phyloP scores from a whole-genome alignment of 2,329 filamentous ascomycete species.

The Phaeoacremonium minimum region DNA sequence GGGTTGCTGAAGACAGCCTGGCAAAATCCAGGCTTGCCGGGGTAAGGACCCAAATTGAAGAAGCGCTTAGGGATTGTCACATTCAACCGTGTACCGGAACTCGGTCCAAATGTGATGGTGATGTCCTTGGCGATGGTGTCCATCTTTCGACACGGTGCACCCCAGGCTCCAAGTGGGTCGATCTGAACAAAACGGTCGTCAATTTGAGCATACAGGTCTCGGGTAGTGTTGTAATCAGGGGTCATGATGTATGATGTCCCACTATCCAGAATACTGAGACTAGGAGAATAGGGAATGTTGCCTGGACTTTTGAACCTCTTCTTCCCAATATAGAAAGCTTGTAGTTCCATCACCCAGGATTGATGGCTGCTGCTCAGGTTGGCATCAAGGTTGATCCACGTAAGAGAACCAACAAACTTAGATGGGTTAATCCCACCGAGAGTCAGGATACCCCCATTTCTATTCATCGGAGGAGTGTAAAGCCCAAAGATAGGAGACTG shows the following conservation, averaged over 20 bases:
- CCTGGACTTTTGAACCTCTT: slow-evolving; percentile 7
- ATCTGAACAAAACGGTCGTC: slow-evolving; percentile 21
- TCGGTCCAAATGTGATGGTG: slow-evolving; percentile 20
- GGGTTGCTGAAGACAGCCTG: slow-evolving; percentile 20
- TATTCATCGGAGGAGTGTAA: slow-evolving; percentile 15
- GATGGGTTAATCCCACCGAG: slow-evolving; percentile 20
- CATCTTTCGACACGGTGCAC: slow-evolving; percentile 20
- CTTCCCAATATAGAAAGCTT: slow-evolving; percentile 16
- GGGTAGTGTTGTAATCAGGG: slow-evolving; percentile 17
- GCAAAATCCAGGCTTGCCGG: slow-evolving; percentile 17
- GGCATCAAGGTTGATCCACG: slow-evolving; percentile 13
- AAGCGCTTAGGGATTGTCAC: slow-evolving; percentile 17
- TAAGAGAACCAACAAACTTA: slow-evolving; percentile 17
- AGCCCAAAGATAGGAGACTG: slow-evolving; percentile 19
- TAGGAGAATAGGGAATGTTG: slow-evolving; percentile 6
- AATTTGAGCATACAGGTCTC: slow-evolving; percentile 20
- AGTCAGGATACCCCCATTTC: slow-evolving; percentile 17
- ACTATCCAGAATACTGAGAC: slow-evolving; percentile 18
- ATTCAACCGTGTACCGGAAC: slow-evolving; percentile 12
- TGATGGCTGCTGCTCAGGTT: slow-evolving; percentile 5
- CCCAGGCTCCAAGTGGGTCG: slow-evolving; percentile 23
- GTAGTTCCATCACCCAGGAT: slow-evolving; percentile 17
- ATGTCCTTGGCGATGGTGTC: slow-evolving; percentile 17
- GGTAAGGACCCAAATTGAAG: slow-evolving; percentile 24
- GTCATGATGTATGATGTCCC: slow-evolving; percentile 23